Percentiles rank a stretch among this genome's conserved stretches.
These are phyloP conservation scores for Houttuynia cordata DNA, from an alignment of 164 flowering plant genomes.

Conservation along the genomic window DNA sequence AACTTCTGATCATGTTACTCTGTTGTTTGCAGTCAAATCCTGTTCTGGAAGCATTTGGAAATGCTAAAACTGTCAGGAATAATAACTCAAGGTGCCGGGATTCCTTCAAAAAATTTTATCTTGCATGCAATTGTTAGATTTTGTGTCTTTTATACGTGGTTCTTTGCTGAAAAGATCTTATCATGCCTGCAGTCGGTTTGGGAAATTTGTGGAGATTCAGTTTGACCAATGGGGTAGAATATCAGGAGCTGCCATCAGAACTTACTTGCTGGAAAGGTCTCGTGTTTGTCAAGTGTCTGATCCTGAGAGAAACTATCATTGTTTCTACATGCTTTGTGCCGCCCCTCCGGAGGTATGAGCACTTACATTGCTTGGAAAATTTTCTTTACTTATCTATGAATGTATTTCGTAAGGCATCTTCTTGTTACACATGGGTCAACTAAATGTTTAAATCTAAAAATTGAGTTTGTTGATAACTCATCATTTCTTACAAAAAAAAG, in stretches of 20 bases:
- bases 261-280: conserved; percentile 92
- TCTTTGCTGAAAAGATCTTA: neutral
- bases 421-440: too few species aligned
- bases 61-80: conserved; percentile 97
- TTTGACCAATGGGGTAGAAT: conserved; percentile 80
- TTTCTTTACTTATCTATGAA: too few species aligned
- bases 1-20: neutral
- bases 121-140: too few species aligned
- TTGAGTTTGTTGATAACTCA: too few species aligned
- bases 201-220: conserved; percentile 98
- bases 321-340: conserved; percentile 99
- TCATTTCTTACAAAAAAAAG: too few species aligned
- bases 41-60: conserved; percentile 98
- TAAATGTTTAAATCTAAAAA: too few species aligned
- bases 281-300: conserved; percentile 99
- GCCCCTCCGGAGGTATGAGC: conserved; percentile 83
- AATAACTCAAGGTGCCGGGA: conserved; percentile 80
- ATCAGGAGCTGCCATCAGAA: conserved; percentile 97
- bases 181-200: conserved; percentile 67
- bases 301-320: conserved; percentile 97
- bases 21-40: conserved; percentile 81
- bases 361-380: neutral
- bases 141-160: conserved; percentile 1
- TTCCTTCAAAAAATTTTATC: neutral
- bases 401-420: neutral